These are phyloP conservation scores for Tarenaya hassleriana DNA, from an alignment of 345 rosid genomes.

Conservation along the genomic window DNA sequence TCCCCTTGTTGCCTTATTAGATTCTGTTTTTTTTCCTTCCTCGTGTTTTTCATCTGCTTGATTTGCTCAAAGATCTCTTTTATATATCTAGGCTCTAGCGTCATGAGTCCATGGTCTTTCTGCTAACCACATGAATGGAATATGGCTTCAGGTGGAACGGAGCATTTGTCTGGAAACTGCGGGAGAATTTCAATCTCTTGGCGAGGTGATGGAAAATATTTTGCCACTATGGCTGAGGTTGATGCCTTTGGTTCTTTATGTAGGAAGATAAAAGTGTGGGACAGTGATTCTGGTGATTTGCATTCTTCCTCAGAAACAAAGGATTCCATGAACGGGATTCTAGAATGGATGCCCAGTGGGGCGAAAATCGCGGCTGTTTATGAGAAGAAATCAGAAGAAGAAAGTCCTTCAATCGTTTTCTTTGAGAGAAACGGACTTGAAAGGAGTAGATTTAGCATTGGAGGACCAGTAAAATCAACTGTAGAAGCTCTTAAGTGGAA, in stretches of 20 bases:
- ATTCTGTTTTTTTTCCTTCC: neutral
- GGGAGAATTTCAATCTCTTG: slow-evolving; percentile 58
- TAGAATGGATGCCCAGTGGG: slow-evolving; percentile 99
- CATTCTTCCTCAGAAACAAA: slow-evolving; percentile 71
- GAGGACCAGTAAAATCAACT: slow-evolving; percentile 41
- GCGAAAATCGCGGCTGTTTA: slow-evolving; percentile 81
- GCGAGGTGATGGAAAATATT: slow-evolving; percentile 95
- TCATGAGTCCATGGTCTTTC: neutral
- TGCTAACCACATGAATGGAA: slow-evolving; percentile 7
- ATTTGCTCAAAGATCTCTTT: neutral
- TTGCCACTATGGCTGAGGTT: slow-evolving; percentile 50
- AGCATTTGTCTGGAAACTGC: slow-evolving; percentile 24
- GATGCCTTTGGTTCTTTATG: slow-evolving; percentile 30
- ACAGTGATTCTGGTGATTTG: slow-evolving; percentile 68
- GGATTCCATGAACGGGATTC: slow-evolving; percentile 50
- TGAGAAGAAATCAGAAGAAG: slow-evolving; percentile 48
- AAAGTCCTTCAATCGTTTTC: slow-evolving; percentile 57
- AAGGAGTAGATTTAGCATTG: slow-evolving; percentile 60
- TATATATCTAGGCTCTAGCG: neutral
- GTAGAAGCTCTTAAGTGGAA: slow-evolving; percentile 79
- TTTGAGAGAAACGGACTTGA: slow-evolving; percentile 86
- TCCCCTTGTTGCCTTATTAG: slow-evolving; percentile 26
- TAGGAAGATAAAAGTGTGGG: slow-evolving; percentile 86
- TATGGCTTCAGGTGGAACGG: slow-evolving; percentile 39
- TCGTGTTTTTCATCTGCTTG: neutral